Evolutionary conservation across 75 land plant genomes (phyloP), one percentile per base, ranked within the genome.

Genomic region (Cryptomeria japonica): DNA sequence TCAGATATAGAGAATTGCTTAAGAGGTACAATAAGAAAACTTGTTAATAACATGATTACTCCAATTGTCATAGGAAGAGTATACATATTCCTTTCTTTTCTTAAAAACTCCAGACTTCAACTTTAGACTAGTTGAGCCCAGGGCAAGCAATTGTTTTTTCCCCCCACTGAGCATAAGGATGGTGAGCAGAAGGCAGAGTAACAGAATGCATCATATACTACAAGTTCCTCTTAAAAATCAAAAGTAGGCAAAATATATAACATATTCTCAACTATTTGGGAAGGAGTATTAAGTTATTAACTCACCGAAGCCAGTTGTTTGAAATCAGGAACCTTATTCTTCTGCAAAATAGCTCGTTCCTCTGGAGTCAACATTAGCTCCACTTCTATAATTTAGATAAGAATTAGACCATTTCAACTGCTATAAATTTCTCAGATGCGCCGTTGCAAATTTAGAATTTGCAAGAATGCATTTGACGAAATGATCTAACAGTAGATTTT

Each of bases 301-400:
- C 88, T 87, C 93, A 88, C 96, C 31, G 94, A 93, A 86, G 95
- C 87, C 56, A 93, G 87, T 84, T 92, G 92, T 42, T 49, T 84
- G 37, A 92, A 83, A 84, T 92, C 91, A 39, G 93, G 94, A 83
- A 73, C 19, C 22, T 82, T 86, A 87, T 93, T 91, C 73, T 88
- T 87, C 51, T 88, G 42, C 87, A 93, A 84, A 82, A 95, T 92
- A 49, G 89, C 93, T 88, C 85, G 90, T 84, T 95, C 93, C 86
- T 95, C 93, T n/a, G 91, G 93, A 36, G 19, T 72, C 70, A 95
- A 88, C 25, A 95, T 88, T 58, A 83, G 89, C 70, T 91, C 94
- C 88, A 93, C 93, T 85, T 93, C 94, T 95, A 89, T 85, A 90
- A 86, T 36, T 86, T 90, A 77, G 11, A 19, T 18, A 80, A 80